Conservation (phyloP, 2,329 filamentous ascomycete species). For the Aspergillus persii region DNA sequence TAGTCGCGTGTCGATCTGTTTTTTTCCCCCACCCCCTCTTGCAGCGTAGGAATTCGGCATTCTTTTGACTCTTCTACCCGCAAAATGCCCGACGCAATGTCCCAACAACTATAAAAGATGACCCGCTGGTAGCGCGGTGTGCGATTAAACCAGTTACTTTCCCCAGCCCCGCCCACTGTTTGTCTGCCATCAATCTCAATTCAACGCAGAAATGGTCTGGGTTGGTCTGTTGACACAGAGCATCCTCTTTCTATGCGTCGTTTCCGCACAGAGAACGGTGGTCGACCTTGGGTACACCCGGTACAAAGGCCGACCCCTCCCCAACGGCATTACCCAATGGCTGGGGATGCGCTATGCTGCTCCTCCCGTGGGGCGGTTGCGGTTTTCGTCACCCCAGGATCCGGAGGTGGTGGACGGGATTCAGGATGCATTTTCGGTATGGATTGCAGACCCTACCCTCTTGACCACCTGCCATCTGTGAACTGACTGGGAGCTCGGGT, state of each 20-base stretch:
- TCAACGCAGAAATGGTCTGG: background rate
- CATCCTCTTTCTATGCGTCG: constrained; percentile 14
- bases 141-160: background rate
- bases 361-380: constrained; percentile 61
- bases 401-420: constrained; percentile 49
- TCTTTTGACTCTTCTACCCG: background rate
- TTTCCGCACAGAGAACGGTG: constrained; percentile 27
- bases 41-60: background rate
- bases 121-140: background rate
- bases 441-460: constrained; percentile 7
- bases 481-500: background rate
- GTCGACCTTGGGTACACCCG: constrained; percentile 67
- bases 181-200: background rate
- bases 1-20: constrained; percentile 1
- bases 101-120: background rate
- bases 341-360: constrained; percentile 73
- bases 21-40: background rate
- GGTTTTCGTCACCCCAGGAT: constrained; percentile 67
- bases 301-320: constrained; percentile 58
- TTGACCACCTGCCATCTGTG: too few relatives aligned
- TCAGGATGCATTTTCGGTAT: constrained; percentile 56
- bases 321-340: constrained; percentile 66
- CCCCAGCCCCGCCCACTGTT: background rate
- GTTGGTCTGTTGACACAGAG: background rate
- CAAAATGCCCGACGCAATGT: background rate